Conservation (phyloP, 169 alveolate species). For the Eimeria maxima region DNA sequence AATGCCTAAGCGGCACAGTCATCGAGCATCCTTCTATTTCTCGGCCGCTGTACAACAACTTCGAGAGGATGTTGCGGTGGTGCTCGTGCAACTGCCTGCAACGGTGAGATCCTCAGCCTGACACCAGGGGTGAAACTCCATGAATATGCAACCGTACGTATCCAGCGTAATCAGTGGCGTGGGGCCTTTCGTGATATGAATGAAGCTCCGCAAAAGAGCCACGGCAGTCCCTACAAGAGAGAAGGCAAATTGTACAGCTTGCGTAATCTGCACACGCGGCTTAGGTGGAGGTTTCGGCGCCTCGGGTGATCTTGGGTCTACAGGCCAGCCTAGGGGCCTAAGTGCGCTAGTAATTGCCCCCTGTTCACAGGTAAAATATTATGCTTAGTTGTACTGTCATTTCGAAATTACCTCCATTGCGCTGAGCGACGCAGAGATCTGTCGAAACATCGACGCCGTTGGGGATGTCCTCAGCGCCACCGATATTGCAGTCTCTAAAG, state of each 20-base stretch:
- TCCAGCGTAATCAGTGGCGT: background rate
- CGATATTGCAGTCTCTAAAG: constrained; percentile 63
- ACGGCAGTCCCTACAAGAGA: constrained; percentile 73
- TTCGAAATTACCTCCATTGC: constrained; percentile 39
- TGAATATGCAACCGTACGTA: constrained; percentile 18
- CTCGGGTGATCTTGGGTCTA: constrained; percentile 46
- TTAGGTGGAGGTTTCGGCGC: constrained; percentile 47
- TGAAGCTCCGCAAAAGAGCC: constrained; percentile 62
- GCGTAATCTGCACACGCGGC: constrained; percentile 29
- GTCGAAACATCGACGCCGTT: constrained; percentile 67
- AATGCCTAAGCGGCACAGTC: background rate
- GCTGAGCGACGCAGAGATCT: constrained; percentile 75
- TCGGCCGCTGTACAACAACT: constrained; percentile 11
- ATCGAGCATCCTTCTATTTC: constrained; percentile 46
- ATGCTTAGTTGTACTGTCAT: background rate
- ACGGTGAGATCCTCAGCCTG: background rate
- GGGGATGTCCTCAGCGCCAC: constrained; percentile 74
- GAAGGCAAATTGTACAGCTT: constrained; percentile 62
- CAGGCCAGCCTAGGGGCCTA: constrained; percentile 74
- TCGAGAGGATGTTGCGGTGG: constrained; percentile 37
- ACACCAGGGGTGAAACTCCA: background rate
- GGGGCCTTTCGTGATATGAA: constrained; percentile 37
- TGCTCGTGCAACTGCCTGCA: constrained; percentile 67
- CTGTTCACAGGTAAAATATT: background rate
- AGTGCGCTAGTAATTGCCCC: constrained; percentile 65